Conservation (phyloP, 108 stramenopile genomes). For the Fragilaria crotonensis region DNA sequence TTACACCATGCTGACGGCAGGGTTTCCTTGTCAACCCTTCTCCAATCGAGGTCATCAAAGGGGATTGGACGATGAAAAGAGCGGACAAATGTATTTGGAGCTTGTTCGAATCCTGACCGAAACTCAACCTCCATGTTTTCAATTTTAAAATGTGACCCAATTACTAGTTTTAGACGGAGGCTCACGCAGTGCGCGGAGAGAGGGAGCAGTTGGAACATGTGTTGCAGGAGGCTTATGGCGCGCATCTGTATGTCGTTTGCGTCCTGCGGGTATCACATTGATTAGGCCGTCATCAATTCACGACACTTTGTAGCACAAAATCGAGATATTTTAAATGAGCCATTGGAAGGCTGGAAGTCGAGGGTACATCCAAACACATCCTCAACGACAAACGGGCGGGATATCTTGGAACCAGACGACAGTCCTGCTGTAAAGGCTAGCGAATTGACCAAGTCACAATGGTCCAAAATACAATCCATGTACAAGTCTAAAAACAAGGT, state of each 20-base stretch:
- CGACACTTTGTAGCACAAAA: conserved; percentile 17
- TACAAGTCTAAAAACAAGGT: conserved; percentile 12
- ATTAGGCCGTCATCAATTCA: conserved; percentile 11
- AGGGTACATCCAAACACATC: conserved; percentile 1
- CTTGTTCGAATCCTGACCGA: conserved; percentile 16
- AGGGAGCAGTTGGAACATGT: neutral
- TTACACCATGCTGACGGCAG: conserved; percentile 18
- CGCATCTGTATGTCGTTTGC: conserved; percentile 9
- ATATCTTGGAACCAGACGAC: conserved; percentile 2
- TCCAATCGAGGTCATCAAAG: conserved; percentile 8
- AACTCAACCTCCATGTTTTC: conserved; percentile 12
- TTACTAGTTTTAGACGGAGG: conserved; percentile 11
- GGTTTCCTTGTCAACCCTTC: conserved; percentile 31
- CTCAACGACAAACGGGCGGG: conserved; percentile 4
- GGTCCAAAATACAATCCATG: conserved; percentile 12
- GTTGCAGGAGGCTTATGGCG: conserved; percentile 3
- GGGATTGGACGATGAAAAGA: conserved; percentile 18
- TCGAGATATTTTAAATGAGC: conserved; percentile 15
- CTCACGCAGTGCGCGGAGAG: neutral
- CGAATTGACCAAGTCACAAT: conserved; percentile 10
- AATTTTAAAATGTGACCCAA: conserved; percentile 24
- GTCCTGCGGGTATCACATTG: conserved; percentile 10
- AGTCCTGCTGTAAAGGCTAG: neutral
- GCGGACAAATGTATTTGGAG: conserved; percentile 20
- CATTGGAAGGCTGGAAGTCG: neutral